Evolutionary conservation across 257 asterid species (phyloP), one percentile per base, ranked within the genome.

Genomic region (Phtheirospermum japonicum): DNA sequence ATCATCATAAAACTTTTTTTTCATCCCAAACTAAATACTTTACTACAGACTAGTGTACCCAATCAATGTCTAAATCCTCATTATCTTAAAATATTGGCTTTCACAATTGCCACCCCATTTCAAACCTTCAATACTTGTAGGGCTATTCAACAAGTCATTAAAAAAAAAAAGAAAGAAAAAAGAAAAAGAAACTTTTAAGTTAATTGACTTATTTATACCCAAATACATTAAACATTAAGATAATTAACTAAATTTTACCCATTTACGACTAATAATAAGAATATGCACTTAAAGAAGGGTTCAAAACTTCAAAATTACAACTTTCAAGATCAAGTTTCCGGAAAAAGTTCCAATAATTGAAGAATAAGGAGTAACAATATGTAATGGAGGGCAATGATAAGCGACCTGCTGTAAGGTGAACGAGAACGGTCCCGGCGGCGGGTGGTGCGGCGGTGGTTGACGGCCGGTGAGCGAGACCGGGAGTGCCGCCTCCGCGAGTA

Each of bases 391-490:
- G 28, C 5, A 57, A 13, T 36, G 31, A 33, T 37, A 63, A 19
- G 60, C 16, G n/a, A 85, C 96, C 96, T 80, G 82, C 60, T 80
- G 49, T 58, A 73, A 61, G 82, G 92, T 39, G 95, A 83, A 3
- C 83, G 95, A 48, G 86, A 67, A 34, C 84, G 95, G 58, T 86
- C 93, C 58, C 89, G 79, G 61, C 86, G 86, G 34, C 76, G 83
- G 73, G 66, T 69, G 65, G 78, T 61, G 37, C 73, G 57, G 49
- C 79, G 82, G 77, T 76, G 87, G 55, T 31, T 61, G 53, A 65
- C 80, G 72, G 76, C 80, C n/a, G 96, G 96, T 17, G 95, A 84
- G 20, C 86, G 86, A 28, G 96, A 88, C 14, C 81, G 93, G 50
- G 95, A 84, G 73, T 82, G 61, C 39, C 86, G 82, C 71, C 90